Evolutionary conservation across 176 grass and related monocot species (phyloP).

Genomic region (Luzula sylvatica): DNA sequence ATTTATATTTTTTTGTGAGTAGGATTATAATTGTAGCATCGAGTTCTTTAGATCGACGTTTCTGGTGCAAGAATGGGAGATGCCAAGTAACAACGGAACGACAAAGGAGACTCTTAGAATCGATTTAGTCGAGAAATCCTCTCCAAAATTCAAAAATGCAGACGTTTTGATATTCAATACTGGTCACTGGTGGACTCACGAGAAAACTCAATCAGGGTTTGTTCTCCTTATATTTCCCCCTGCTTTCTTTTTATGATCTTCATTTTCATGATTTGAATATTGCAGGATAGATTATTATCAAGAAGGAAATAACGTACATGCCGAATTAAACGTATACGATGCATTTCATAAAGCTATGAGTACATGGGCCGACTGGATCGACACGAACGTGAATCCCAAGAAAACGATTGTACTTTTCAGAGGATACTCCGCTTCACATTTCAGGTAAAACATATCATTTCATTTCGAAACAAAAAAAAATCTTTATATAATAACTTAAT

Average conservation of each 20-base stretch:
- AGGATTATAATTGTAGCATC: slow-evolving; percentile 84
- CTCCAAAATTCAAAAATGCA: slow-evolving; percentile 48
- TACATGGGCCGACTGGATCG: slow-evolving; percentile 83
- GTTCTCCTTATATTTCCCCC: background rate
- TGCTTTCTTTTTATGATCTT: slow-evolving; percentile 2
- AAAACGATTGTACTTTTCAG: slow-evolving; percentile 69
- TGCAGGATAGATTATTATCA: slow-evolving; percentile 82
- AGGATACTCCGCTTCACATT: slow-evolving; percentile 83
- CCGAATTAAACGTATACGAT: slow-evolving; percentile 58
- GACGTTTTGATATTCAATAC: slow-evolving; percentile 89
- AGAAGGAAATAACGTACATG: slow-evolving; percentile 56
- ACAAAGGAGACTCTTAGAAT: slow-evolving; percentile 69
- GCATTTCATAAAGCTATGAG: slow-evolving; percentile 66
- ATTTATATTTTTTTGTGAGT: slow-evolving; percentile 18
- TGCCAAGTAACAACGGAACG: slow-evolving; percentile 20
- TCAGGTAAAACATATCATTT: slow-evolving; percentile 33
- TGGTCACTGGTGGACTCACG: slow-evolving; percentile 96
- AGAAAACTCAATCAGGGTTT: slow-evolving; percentile 88
- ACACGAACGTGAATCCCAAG: slow-evolving; percentile 47
- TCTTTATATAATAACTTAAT: background rate
- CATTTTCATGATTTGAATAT: slow-evolving; percentile 3
- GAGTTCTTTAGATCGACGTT: slow-evolving; percentile 87
- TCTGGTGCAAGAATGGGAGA: slow-evolving; percentile 74
- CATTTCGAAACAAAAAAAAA: background rate
- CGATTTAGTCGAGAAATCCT: slow-evolving; percentile 46